Evolutionary conservation across 768 basidiomycete genomes (phyloP).

Genomic region (Suillus variegatus): DNA sequence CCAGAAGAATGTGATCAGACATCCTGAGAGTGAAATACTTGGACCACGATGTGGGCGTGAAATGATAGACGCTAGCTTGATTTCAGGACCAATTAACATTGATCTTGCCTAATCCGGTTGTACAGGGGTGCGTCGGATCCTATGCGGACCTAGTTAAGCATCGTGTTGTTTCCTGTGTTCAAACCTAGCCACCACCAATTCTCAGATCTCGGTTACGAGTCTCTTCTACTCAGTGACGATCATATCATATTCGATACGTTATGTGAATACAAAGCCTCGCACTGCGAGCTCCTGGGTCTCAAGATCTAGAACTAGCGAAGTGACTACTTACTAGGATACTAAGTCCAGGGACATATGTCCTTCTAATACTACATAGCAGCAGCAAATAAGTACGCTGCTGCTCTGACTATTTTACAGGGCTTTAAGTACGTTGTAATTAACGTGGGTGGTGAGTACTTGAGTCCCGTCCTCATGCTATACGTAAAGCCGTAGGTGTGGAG

Average conservation of each 20-base stretch:
- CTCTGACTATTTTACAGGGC: neutral
- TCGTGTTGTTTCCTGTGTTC: neutral
- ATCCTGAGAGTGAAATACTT: slow-evolving; percentile 14
- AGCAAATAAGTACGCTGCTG: neutral
- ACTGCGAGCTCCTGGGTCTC: neutral
- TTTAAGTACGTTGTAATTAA: neutral
- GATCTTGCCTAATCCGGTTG: neutral
- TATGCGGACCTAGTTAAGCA: neutral
- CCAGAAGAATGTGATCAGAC: slow-evolving; percentile 26
- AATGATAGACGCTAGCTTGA: neutral
- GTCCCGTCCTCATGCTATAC: neutral
- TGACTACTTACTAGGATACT: neutral
- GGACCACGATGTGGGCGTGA: neutral
- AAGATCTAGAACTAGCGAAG: neutral
- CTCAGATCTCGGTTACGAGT: neutral
- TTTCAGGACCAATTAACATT: neutral
- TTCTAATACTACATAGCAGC: neutral
- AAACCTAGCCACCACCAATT: neutral
- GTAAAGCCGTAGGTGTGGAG: neutral
- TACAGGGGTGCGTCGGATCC: neutral
- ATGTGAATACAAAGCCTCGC: neutral
- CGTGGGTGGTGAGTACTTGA: neutral
- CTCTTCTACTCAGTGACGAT: neutral
- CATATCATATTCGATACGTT: neutral
- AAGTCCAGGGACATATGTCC: neutral